Evolutionary conservation across 116 monocot species (phyloP).

Genomic region (Cymodocea nodosa): DNA sequence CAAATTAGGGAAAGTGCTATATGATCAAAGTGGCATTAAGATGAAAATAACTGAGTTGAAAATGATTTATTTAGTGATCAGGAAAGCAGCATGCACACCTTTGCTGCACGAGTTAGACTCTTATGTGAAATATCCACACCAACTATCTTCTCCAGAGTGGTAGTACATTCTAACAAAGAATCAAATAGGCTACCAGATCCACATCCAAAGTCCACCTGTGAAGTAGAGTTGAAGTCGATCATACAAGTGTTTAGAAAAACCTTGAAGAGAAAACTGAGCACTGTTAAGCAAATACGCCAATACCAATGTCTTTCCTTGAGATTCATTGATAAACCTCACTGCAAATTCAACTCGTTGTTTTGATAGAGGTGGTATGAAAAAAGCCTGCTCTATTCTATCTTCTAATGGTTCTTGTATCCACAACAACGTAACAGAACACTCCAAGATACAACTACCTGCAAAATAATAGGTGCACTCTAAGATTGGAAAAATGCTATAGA

Average conservation of each 20-base stretch:
- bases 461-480: neutral
- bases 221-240: neutral
- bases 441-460: conserved; percentile 56
- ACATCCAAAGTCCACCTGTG: conserved; percentile 97
- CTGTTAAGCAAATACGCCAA: no score
- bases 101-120: conserved; percentile 73
- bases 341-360: conserved; percentile 95
- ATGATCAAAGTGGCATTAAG: no score
- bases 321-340: conserved; percentile 46
- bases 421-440: conserved; percentile 55
- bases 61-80: no score
- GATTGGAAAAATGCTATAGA: no score
- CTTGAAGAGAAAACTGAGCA: no score
- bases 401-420: conserved; percentile 61
- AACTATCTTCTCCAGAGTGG: conserved; percentile 57
- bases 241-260: neutral
- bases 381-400: conserved; percentile 82
- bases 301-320: conserved; percentile 25
- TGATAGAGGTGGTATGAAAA: conserved; percentile 80
- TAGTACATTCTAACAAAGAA: conserved; percentile 61
- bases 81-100: conserved; percentile 25
- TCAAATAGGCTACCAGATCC: conserved; percentile 88
- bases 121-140: conserved; percentile 87
- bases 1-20: no score
- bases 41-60: no score